A percentile compares a stretch with the other conserved stretches of the same genome.
Evolutionary conservation across 2,329 filamentous ascomycete genomes (phyloP).

Genomic region (Aureobasidium sp.): DNA sequence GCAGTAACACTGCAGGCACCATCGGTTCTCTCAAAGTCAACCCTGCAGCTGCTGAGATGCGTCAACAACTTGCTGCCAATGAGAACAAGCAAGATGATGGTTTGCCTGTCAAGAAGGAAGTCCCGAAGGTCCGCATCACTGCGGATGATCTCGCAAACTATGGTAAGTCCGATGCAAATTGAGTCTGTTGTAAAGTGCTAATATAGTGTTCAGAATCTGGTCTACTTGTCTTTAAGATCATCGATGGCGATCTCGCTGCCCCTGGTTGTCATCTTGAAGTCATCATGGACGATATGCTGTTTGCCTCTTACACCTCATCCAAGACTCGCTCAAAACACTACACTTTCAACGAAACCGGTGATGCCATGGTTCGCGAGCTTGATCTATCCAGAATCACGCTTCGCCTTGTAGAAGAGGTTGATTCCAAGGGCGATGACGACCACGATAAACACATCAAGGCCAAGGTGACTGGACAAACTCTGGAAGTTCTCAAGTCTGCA

Average conservation of each 20-base stretch:
- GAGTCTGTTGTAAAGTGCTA: conserved; percentile 24
- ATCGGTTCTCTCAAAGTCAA: conserved; percentile 34
- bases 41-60: conserved; percentile 30
- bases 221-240: conserved; percentile 85
- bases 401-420: conserved; percentile 71
- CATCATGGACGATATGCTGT: conserved; percentile 89
- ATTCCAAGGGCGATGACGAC: conserved; percentile 61
- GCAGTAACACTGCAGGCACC: conserved; percentile 32
- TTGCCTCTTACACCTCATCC: conserved; percentile 77
- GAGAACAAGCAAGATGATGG: conserved; percentile 39
- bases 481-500: conserved; percentile 82
- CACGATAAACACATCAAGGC: conserved; percentile 66
- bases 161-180: conserved; percentile 39
- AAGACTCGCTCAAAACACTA: conserved; percentile 62
- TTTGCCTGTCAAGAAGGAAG: conserved; percentile 44
- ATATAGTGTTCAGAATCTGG: conserved; percentile 61
- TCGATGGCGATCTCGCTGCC: conserved; percentile 78
- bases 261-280: conserved; percentile 75
- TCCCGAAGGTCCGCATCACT: conserved; percentile 70
- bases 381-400: conserved; percentile 92
- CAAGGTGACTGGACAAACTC: conserved; percentile 74
- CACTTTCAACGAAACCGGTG: conserved; percentile 76
- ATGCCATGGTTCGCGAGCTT: conserved; percentile 94
- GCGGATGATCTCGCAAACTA: conserved; percentile 76
- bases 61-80: conserved; percentile 40